These are phyloP conservation scores for Neurospora terricola DNA, from an alignment of 495 filamentous ascomycete genomes.

Conservation along the genomic window DNA sequence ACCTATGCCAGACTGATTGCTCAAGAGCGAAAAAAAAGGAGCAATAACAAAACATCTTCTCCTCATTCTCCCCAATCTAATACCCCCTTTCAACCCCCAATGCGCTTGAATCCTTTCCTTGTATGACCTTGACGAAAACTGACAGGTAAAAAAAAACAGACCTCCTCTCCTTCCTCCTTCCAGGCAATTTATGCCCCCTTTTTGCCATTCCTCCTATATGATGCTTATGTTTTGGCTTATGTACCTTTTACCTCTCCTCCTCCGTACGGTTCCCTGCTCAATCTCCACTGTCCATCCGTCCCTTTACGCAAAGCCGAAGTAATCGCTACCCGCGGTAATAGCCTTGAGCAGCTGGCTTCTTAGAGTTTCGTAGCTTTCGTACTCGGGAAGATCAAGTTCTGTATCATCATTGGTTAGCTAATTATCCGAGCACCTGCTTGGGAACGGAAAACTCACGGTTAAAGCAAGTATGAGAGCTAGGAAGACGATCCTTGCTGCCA, in stretches of 20 bases:
- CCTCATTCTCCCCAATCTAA: neutral
- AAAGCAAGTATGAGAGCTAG: slow-evolving; percentile 96
- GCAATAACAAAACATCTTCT: neutral
- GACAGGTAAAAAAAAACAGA: neutral
- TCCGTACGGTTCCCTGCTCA: neutral
- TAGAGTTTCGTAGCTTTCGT: slow-evolving; percentile 89
- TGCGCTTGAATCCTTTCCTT: neutral
- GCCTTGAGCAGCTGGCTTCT: slow-evolving; percentile 83
- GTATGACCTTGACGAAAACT: neutral
- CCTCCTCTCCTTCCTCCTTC: neutral
- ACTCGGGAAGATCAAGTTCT: slow-evolving; percentile 99
- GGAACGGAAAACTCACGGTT: slow-evolving; percentile 66
- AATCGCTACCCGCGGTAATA: slow-evolving; percentile 91
- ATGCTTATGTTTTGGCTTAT: neutral
- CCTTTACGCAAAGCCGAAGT: slow-evolving; percentile 89
- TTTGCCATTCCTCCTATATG: neutral
- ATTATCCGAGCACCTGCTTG: too few species aligned
- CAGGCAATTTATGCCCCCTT: neutral
- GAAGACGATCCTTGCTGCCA: slow-evolving; percentile 92
- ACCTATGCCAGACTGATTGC: neutral
- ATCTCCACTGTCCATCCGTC: neutral
- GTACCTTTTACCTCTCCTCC: neutral
- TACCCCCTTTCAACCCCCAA: neutral
- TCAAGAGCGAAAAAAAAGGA: neutral
- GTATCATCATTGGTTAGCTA: too few species aligned